Evolutionary conservation across 2,329 filamentous ascomycete genomes (phyloP), one percentile per base, ranked within the genome.

Genomic region (Aspergillus oerlinghausenensis): DNA sequence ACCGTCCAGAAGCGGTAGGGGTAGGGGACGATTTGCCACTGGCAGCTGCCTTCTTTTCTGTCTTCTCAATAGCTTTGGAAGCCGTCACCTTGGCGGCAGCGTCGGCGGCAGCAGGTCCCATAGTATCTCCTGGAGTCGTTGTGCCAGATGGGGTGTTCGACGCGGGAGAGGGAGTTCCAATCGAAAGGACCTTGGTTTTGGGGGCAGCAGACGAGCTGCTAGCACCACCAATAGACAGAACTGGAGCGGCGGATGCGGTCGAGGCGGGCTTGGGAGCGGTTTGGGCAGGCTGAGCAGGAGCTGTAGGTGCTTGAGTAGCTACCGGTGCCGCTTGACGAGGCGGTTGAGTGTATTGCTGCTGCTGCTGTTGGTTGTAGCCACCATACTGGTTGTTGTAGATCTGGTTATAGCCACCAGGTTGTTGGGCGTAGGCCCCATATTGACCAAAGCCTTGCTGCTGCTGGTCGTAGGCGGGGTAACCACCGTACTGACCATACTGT

Each of bases 51-150:
- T 84, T 81, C 71, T 92, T 88, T 54, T 92, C 90, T 0, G 89
- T 88, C 82, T 96, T 96, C 70, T 96, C 91, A 61, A 97, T 90
- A 9, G 93, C 92, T 77, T 97, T 97, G 51, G 85, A 80, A 4
- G 92, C 93, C 1, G 88, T 80, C n/a, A 89, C 87, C 77, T 97
- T 97, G 59, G 92, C 82, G 29, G 90, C 63, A 28, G 88, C 88
- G 62, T 89, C 88, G 2, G 86, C 75, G 40, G 75, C 89, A 6
- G 70, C 73, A 53, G 74, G 29, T 17, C 73, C 72, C 60, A 72
- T 70, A 28, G 76, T 70, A 55, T 84, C 80, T 50, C 65, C 67
- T 43, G 68, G 66, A 70, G 85, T 83, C 40, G 82, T 77, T n/a
- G 82, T 76, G 7, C 77, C 73, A 1, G 82, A 76, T 25, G 75